A percentile compares a stretch with the other conserved stretches of the same genome.
These are phyloP conservation scores for Lentinula lateritia DNA, from an alignment of 768 basidiomycete genomes.

Conservation along the genomic window DNA sequence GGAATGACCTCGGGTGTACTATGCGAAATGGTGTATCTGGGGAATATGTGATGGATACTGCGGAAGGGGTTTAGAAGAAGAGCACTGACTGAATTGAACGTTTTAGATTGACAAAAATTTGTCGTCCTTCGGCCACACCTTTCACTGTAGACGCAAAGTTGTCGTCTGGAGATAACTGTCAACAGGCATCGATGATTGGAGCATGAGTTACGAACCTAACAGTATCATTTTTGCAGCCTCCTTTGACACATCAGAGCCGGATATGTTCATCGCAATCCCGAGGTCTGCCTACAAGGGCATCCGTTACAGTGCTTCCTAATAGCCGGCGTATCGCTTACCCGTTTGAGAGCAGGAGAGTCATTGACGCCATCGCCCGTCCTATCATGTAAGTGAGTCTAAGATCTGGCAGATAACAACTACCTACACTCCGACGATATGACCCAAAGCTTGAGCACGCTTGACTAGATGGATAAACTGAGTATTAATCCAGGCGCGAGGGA, in stretches of 20 bases:
- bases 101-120: constrained; percentile 68
- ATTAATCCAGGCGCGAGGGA: too few species aligned
- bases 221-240: constrained; percentile 75
- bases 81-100: constrained; percentile 56
- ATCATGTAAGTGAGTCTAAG: constrained; percentile 5
- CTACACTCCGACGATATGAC: constrained; percentile 69
- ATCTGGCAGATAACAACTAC: constrained; percentile 15
- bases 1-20: constrained; percentile 68
- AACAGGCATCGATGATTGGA: too few species aligned
- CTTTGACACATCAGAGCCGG: constrained; percentile 69
- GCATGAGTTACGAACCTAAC: constrained; percentile 31
- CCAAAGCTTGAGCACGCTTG: constrained; percentile 64
- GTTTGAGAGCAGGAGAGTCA: constrained; percentile 66
- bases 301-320: neutral
- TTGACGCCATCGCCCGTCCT: constrained; percentile 73
- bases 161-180: constrained; percentile 36
- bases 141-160: constrained; percentile 72
- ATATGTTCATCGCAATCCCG: constrained; percentile 73
- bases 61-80: neutral
- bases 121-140: constrained; percentile 64
- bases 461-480: constrained; percentile 29
- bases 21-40: constrained; percentile 58
- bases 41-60: neutral
- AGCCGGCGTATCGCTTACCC: constrained; percentile 20
- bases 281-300: constrained; percentile 45